A percentile compares a stretch with the other conserved stretches of the same genome.
phyloP scores from a whole-genome alignment of 2,329 filamentous ascomycete species.

The Aureobasidium pullulans region DNA sequence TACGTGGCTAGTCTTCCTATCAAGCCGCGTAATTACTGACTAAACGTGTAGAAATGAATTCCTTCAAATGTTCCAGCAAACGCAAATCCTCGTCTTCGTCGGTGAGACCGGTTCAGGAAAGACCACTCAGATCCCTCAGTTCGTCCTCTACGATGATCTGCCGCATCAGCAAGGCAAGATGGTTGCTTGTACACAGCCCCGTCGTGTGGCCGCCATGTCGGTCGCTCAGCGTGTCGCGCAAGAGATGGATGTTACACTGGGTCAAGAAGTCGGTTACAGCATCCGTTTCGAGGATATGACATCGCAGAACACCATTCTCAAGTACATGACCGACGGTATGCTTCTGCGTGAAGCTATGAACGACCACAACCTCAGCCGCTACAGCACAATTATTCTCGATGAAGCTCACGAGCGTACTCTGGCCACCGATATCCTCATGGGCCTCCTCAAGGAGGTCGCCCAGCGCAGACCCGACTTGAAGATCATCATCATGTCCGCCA shows the following conservation, averaged over 20 bases:
- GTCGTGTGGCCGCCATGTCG: constrained; percentile 97
- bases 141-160: constrained; percentile 93
- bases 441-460: constrained; percentile 84
- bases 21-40: neutral
- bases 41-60: constrained; percentile 66
- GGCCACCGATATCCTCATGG: constrained; percentile 96
- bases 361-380: constrained; percentile 82
- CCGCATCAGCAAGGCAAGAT: constrained; percentile 81
- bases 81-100: constrained; percentile 95
- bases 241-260: constrained; percentile 88
- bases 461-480: constrained; percentile 80
- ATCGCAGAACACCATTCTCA: constrained; percentile 78
- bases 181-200: constrained; percentile 93
- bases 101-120: constrained; percentile 99
- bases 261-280: constrained; percentile 94
- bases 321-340: constrained; percentile 99
- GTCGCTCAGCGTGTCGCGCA: constrained; percentile 96
- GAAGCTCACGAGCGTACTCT: constrained; percentile 97
- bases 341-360: constrained; percentile 93
- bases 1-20: constrained; percentile 27
- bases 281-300: constrained; percentile 98
- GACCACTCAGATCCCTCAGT: constrained; percentile 97
- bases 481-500: constrained; percentile 98
- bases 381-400: constrained; percentile 96
- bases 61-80: constrained; percentile 82